phyloP scores from a whole-genome alignment of 1,284 basidiomycete genomes.

The Papiliotrema terrestris region DNA sequence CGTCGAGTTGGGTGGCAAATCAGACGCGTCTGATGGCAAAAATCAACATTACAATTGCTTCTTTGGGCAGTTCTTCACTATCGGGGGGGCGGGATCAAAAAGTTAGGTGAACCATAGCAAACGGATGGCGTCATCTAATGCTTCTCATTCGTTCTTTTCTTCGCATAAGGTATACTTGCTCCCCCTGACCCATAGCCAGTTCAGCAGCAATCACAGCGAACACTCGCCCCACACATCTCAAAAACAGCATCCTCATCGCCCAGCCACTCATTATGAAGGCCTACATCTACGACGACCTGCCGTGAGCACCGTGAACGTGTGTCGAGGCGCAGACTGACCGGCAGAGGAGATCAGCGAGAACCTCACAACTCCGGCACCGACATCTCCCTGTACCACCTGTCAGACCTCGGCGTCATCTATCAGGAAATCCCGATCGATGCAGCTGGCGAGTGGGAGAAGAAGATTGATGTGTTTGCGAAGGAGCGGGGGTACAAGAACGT shows the following conservation, averaged over 20 bases:
- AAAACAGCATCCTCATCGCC: not conserved
- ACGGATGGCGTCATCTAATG: not conserved
- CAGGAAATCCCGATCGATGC: constrained; percentile 61
- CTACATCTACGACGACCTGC: constrained; percentile 73
- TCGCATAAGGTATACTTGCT: no score
- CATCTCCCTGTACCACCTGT: constrained; percentile 56
- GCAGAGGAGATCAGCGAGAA: constrained; percentile 67
- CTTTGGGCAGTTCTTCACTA: not conserved
- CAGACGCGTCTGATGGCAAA: not conserved
- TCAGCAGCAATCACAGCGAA: constrained; percentile 1
- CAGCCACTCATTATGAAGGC: constrained; percentile 58
- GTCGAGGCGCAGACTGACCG: not conserved
- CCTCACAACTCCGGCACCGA: constrained; percentile 64
- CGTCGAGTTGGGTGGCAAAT: not conserved
- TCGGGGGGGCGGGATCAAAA: not conserved
- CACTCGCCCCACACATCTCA: no score
- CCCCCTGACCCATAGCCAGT: no score
- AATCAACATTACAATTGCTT: not conserved
- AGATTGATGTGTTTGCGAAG: constrained; percentile 56
- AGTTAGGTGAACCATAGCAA: not conserved
- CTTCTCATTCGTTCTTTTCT: not conserved
- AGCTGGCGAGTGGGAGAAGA: constrained; percentile 52
- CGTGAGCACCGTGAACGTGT: constrained; percentile 32
- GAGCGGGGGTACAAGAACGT: constrained; percentile 70
- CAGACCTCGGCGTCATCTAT: constrained; percentile 59